phyloP scores from a whole-genome alignment of 2,329 filamentous ascomycete genomes.

The Periconia digitata region DNA sequence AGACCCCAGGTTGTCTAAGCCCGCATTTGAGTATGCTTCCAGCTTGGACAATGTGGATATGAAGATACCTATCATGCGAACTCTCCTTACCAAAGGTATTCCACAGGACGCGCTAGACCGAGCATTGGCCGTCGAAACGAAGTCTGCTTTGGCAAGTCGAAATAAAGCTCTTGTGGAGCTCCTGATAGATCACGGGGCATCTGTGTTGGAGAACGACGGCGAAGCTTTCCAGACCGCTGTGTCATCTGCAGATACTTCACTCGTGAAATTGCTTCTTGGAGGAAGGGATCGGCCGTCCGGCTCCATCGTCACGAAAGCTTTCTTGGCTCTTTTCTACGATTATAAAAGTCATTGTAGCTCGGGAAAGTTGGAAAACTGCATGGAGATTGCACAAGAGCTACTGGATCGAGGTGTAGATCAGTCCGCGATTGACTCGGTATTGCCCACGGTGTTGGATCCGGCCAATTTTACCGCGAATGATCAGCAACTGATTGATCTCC shows the following conservation, averaged over 20 bases:
- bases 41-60: constrained; percentile 20
- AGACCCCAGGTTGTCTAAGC: constrained; percentile 22
- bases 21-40: constrained; percentile 30
- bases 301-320: constrained; percentile 28
- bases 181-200: constrained; percentile 34
- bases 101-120: constrained; percentile 32
- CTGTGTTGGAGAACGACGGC: constrained; percentile 56
- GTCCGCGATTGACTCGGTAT: constrained; percentile 16
- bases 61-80: constrained; percentile 29
- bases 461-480: constrained; percentile 8
- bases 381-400: constrained; percentile 26
- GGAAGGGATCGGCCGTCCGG: constrained; percentile 29
- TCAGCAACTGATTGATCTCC: constrained; percentile 20
- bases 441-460: constrained; percentile 18
- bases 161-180: constrained; percentile 28
- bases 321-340: constrained; percentile 28
- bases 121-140: constrained; percentile 29
- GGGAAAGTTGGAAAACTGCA: background rate
- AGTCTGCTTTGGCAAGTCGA: constrained; percentile 18
- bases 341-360: background rate
- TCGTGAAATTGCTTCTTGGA: constrained; percentile 55
- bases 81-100: constrained; percentile 28
- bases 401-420: constrained; percentile 31
- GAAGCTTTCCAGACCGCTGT: constrained; percentile 59
- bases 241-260: constrained; percentile 52